Conservation (phyloP, 768 basidiomycete species). For the Collybiopsis luxurians region DNA sequence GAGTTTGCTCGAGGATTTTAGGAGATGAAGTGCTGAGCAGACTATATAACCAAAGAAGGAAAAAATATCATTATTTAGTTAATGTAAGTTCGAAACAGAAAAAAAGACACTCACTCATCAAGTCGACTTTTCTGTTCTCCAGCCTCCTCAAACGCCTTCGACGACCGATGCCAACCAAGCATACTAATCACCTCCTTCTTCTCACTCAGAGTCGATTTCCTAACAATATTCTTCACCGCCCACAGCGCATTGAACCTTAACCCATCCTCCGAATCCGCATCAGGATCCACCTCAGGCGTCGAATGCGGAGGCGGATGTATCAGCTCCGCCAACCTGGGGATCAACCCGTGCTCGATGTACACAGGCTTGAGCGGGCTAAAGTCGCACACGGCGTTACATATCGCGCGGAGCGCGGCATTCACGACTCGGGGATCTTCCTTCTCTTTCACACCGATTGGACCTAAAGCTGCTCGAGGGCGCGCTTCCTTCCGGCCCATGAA, state of each 20-base stretch:
- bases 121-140: background rate
- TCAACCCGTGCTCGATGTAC: slow-evolving; percentile 65
- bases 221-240: slow-evolving; percentile 83
- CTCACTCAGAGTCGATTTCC: slow-evolving; percentile 54
- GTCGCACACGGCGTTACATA: slow-evolving; percentile 85
- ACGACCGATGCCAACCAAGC: slow-evolving; percentile 68
- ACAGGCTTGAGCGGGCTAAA: slow-evolving; percentile 80
- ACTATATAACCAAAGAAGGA: slow-evolving; percentile 35
- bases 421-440: slow-evolving; percentile 69
- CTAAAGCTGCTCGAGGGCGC: slow-evolving; percentile 8
- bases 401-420: slow-evolving; percentile 64
- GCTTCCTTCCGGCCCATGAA: slow-evolving; percentile 25
- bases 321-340: slow-evolving; percentile 62
- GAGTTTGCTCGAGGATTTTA: slow-evolving; percentile 68
- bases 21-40: slow-evolving; percentile 32
- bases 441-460: slow-evolving; percentile 18
- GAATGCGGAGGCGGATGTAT: slow-evolving; percentile 30
- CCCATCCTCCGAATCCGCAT: slow-evolving; percentile 39
- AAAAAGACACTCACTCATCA: slow-evolving; percentile 1
- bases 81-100: background rate
- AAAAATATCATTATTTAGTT: background rate
- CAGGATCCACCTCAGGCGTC: background rate
- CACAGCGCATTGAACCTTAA: slow-evolving; percentile 75
- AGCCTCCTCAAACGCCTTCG: slow-evolving; percentile 17
- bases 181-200: slow-evolving; percentile 67